These are phyloP conservation scores for Tolypocladium sp. DNA, from an alignment of 2,329 filamentous ascomycete genomes.

Conservation along the genomic window DNA sequence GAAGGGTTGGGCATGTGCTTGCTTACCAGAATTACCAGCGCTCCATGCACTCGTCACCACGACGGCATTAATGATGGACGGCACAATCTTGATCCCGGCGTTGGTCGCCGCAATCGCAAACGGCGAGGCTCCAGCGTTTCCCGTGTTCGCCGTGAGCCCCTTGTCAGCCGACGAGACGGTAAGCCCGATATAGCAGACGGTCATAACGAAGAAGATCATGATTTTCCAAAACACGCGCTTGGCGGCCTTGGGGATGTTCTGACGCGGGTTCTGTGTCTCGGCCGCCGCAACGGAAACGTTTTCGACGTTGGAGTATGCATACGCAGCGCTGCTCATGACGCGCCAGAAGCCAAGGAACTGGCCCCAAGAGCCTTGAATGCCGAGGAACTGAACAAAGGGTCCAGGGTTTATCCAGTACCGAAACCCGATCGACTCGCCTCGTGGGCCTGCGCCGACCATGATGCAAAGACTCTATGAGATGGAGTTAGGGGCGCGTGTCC, in stretches of 20 bases:
- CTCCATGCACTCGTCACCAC: constrained; percentile 18
- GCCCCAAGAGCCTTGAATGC: constrained; percentile 39
- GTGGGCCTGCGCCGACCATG: constrained; percentile 4
- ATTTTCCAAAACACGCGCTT: constrained; percentile 49
- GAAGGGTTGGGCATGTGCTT: background rate
- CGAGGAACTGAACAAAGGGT: constrained; percentile 35
- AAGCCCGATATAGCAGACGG: constrained; percentile 42
- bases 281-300: constrained; percentile 36
- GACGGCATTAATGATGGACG: constrained; percentile 44
- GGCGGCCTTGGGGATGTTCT: constrained; percentile 38
- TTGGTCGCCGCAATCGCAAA: constrained; percentile 43
- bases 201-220: constrained; percentile 41
- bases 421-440: constrained; percentile 50
- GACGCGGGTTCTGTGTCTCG: constrained; percentile 38
- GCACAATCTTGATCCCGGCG: constrained; percentile 38
- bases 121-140: constrained; percentile 34
- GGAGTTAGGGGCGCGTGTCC: no score
- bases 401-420: constrained; percentile 51
- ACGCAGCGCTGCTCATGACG: constrained; percentile 22
- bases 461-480: constrained; percentile 4
- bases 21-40: constrained; percentile 8
- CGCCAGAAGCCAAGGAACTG: constrained; percentile 39
- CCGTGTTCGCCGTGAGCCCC: constrained; percentile 11
- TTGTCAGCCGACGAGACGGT: constrained; percentile 33
- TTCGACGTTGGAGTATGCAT: constrained; percentile 43